These are phyloP conservation scores for Holtermannia corniformis DNA, from an alignment of 768 basidiomycete species.

Conservation along the genomic window DNA sequence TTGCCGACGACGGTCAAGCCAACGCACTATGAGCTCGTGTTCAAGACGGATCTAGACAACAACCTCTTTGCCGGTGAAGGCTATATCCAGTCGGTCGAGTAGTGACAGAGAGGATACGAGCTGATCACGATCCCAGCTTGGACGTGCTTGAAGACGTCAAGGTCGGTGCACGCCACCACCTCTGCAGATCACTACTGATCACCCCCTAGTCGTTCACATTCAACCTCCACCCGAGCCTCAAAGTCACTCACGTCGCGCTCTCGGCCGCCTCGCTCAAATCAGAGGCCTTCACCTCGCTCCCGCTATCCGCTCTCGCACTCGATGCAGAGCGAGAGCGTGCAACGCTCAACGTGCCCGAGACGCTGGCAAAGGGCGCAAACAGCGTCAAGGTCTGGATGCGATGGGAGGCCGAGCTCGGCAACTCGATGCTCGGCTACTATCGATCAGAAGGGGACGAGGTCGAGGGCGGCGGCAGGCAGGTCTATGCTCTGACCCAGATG, in stretches of 20 bases:
- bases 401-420: slow-evolving; percentile 59
- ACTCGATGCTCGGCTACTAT: slow-evolving; percentile 58
- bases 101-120: background rate
- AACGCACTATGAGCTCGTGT: slow-evolving; percentile 41
- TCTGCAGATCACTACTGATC: too few species aligned
- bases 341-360: slow-evolving; percentile 56
- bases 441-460: slow-evolving; percentile 29
- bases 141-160: slow-evolving; percentile 8
- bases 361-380: slow-evolving; percentile 47
- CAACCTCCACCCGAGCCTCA: slow-evolving; percentile 72
- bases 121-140: slow-evolving; percentile 1
- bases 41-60: slow-evolving; percentile 59
- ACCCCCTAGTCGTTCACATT: slow-evolving; percentile 46
- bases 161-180: background rate
- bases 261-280: slow-evolving; percentile 27
- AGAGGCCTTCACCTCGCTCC: slow-evolving; percentile 17
- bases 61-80: slow-evolving; percentile 59
- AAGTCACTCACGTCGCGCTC: slow-evolving; percentile 48
- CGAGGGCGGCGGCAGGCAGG: slow-evolving; percentile 54
- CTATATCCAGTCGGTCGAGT: slow-evolving; percentile 17
- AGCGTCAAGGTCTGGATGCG: slow-evolving; percentile 56
- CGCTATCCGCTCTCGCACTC: slow-evolving; percentile 43
- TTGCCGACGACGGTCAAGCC: slow-evolving; percentile 18
- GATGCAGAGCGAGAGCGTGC: slow-evolving; percentile 60
- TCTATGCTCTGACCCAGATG: slow-evolving; percentile 72